Evolutionary conservation across 1,284 basidiomycete species (phyloP), one percentile per base, ranked within the genome.

Genomic region (Agroathelia rolfsii): DNA sequence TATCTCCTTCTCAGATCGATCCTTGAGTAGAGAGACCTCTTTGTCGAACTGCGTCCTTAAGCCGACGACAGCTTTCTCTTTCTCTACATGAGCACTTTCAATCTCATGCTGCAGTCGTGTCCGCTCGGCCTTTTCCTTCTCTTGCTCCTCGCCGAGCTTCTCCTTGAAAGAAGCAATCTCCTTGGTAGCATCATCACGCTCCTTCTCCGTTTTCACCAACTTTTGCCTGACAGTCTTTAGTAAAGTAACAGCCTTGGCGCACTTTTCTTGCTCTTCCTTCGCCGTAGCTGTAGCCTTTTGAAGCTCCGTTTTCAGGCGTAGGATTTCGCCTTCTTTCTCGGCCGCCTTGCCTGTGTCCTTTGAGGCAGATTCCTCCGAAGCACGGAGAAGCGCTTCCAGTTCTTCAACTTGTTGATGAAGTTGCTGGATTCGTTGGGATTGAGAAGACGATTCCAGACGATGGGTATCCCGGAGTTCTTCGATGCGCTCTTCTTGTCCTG

Each of bases 221-320:
- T 94, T 95, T 55, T 87, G 79, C 32, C 92, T 63, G n/a, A 95
- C 85, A 2, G 88, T 83, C 62, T 94, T 94, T 41, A 96, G 61
- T 19, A 94, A 59, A 31, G 76, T 80, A 40, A 95, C 82, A 0
- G 90, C 89, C 51, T 95, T 96, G n/a, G 76, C 72, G 9, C 92
- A 76, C 55, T 95, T 95, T 56, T 96, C 92, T 53, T 95, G 92
- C 51, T 95, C 92, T 42, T 94, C 90, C 52, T 86, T 93, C 2
- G 76, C 77, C 2, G 63, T 41, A 8, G 60, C 62, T 43, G 76
- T 79, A 2, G 70, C 60, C 37, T 72, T 75, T 24, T 74, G 66
- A 3, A 79, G 51, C 35, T 90, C 83, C 6, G 61, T 49, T 21
- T 66, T 64, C 6, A 88, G 56, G 24, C 65, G 64, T 3, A 70